Conservation (phyloP, 768 basidiomycete species). For the Pulveroboletus sp. region DNA sequence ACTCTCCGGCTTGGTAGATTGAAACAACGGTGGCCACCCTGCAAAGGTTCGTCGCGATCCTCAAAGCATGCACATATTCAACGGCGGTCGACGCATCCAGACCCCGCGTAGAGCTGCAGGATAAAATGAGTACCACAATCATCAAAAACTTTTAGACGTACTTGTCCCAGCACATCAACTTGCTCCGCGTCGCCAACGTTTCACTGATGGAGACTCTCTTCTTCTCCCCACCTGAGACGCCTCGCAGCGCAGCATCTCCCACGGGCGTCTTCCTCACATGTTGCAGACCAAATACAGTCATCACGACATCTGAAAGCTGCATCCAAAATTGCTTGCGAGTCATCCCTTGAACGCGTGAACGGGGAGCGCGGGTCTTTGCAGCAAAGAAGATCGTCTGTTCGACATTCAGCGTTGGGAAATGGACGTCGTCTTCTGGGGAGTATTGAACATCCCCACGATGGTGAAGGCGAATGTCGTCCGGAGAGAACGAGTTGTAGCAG, state of each 20-base stretch:
- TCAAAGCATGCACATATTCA: slow-evolving; percentile 68
- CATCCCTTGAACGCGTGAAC: slow-evolving; percentile 40
- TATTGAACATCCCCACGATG: slow-evolving; percentile 81
- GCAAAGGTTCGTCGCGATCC: slow-evolving; percentile 59
- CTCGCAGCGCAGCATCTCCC: slow-evolving; percentile 74
- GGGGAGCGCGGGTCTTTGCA: slow-evolving; percentile 64
- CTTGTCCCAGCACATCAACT: slow-evolving; percentile 79
- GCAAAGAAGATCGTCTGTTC: slow-evolving; percentile 71
- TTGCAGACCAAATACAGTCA: slow-evolving; percentile 71
- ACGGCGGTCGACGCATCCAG: slow-evolving; percentile 68
- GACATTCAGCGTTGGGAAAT: slow-evolving; percentile 82
- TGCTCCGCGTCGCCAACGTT: slow-evolving; percentile 63
- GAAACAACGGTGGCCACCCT: slow-evolving; percentile 64
- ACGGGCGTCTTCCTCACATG: slow-evolving; percentile 72
- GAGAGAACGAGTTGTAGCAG: slow-evolving; percentile 70
- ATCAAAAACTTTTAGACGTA: slow-evolving; percentile 26
- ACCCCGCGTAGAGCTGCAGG: slow-evolving; percentile 58
- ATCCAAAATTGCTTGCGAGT: slow-evolving; percentile 32
- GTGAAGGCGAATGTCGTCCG: slow-evolving; percentile 55
- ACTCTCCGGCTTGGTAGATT: slow-evolving; percentile 82
- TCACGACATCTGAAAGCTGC: slow-evolving; percentile 42
- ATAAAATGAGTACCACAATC: slow-evolving; percentile 44
- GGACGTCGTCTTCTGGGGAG: slow-evolving; percentile 81
- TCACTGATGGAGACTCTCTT: slow-evolving; percentile 83
- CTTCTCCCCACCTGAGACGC: slow-evolving; percentile 73